Conservation (phyloP, 306 rosid genomes). For the Glycine latifolia region DNA sequence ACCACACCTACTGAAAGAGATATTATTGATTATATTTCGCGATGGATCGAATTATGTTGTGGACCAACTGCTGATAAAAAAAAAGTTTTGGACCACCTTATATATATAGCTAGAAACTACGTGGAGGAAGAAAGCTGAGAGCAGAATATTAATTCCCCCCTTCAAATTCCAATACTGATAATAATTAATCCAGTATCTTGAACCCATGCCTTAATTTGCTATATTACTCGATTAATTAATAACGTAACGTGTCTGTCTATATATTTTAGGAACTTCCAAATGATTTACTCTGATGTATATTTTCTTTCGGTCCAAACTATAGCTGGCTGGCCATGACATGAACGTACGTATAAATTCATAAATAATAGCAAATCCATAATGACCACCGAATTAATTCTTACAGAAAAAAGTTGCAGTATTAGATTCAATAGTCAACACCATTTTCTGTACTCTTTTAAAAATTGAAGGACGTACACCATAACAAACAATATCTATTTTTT, state of each 20-base stretch:
- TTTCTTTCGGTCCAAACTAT: neutral
- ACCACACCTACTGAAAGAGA: neutral
- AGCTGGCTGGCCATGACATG: neutral
- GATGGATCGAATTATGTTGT: neutral
- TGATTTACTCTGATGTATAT: neutral
- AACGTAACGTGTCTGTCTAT: neutral
- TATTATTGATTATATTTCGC: neutral
- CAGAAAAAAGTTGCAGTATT: neutral
- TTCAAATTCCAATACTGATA: neutral
- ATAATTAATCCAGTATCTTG: neutral
- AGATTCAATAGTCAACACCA: neutral
- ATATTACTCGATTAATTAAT: neutral
- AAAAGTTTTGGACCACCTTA: constrained; percentile 23
- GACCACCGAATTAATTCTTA: neutral
- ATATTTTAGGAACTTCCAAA: constrained; percentile 3
- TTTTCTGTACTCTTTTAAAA: neutral
- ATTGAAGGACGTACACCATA: neutral
- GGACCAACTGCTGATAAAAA: constrained; percentile 5
- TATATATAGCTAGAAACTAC: neutral
- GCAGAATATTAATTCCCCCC: neutral
- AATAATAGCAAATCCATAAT: neutral
- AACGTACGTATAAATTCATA: neutral
- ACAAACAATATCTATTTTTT: neutral
- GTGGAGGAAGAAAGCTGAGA: neutral
- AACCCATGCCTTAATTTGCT: neutral